Conservation (phyloP, 2,329 filamentous ascomycete species). For the Plectosphaerella plurivora region DNA sequence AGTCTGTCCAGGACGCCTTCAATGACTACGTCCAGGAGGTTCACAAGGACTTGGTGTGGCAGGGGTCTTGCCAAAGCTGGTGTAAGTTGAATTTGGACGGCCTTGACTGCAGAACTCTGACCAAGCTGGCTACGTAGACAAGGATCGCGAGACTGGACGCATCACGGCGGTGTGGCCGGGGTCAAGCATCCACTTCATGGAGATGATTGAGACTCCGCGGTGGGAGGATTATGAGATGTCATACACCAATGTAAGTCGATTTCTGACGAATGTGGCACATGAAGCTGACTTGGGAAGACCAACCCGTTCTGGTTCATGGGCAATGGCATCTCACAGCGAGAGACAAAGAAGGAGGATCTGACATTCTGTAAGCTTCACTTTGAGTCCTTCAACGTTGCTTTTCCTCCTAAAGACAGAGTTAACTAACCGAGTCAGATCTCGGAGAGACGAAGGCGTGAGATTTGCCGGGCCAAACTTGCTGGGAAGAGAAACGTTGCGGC, state of each 20-base stretch:
- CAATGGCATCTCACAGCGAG: constrained; percentile 25
- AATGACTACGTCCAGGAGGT: neutral
- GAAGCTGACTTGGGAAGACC: constrained; percentile 10
- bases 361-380: neutral
- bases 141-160: constrained; percentile 20
- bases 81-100: constrained; percentile 36
- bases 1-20: neutral
- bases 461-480: too few species aligned
- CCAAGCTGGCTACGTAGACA: constrained; percentile 14
- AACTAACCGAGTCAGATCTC: too few species aligned
- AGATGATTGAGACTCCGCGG: constrained; percentile 31
- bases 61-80: constrained; percentile 30
- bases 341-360: neutral
- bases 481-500: too few species aligned
- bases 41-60: neutral
- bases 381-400: too few species aligned
- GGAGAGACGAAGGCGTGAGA: too few species aligned
- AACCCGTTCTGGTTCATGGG: constrained; percentile 44
- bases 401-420: too few species aligned
- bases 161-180: constrained; percentile 41
- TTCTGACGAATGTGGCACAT: neutral
- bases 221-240: constrained; percentile 43
- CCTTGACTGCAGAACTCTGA: constrained; percentile 34
- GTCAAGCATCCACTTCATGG: constrained; percentile 30
- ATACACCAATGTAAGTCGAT: constrained; percentile 20